Base-by-base conservation (phyloP, 2,329 filamentous ascomycete species). In the Colletotrichum noveboracense region DNA sequence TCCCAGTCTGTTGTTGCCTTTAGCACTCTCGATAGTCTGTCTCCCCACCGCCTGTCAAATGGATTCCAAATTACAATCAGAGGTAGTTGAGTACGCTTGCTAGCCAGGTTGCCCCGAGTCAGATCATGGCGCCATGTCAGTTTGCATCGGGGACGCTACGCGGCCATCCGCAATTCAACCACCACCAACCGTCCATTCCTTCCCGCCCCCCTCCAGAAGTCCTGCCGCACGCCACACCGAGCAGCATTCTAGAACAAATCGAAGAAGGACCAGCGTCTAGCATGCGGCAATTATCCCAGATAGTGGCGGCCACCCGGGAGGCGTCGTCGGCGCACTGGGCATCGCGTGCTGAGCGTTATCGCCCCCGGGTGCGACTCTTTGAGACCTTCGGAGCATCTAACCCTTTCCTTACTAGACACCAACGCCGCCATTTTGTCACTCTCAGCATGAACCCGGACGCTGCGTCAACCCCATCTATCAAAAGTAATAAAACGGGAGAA, bases 291-390 rank as follows among this genome's bases (percentile, higher is more conserved):
- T 67, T 72, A 21, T 36, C 65, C 28, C 56, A 62, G 48, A 66
- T 36, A 55, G 67, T 48, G 60, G 52, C 69, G 28, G 30, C 36
- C 18, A 61, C 21, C 38, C 38, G 21, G 36, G 30, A 16, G 61
- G 24, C 55, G 14, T 60, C 28, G n/a, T 24, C 66, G 64, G 70
- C 38, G 28, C 64, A 34, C 36, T 21, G 10, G 32, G 21, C 18
- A 62, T 71, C 48, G 72, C 61, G 52, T 71, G 69, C 68, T 55
- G 38, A 38, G 55, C 62, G 52, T 72, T 64, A 66, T 62, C 55
- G 30, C 26, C 38, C n/a, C 32, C 13, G 32, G 32, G 48, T 12
- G 52, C 56, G 10, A 24, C 48, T 34, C 43, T 30, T 56, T 24
- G 21, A 21, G 28, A 18, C 8, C 24, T 18, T 67, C 69, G 61